These are phyloP conservation scores for Trichoderma erinaceum DNA, from an alignment of 495 filamentous ascomycete species.

Conservation along the genomic window DNA sequence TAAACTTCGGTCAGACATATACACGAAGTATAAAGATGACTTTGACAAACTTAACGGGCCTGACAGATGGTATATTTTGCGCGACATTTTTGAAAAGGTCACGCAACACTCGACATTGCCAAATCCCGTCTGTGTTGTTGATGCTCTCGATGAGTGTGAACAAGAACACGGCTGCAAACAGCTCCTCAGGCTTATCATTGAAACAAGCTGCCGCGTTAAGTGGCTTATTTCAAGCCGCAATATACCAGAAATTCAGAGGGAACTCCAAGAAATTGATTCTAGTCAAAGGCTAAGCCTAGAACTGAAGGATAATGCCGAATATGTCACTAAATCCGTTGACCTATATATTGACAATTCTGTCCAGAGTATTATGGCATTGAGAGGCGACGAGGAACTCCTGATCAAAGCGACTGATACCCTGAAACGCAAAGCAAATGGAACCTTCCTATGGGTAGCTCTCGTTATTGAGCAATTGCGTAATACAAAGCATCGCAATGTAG, in stretches of 20 bases:
- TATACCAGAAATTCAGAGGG: neutral
- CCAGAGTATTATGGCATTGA: neutral
- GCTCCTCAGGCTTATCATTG: neutral
- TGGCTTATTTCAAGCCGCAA: constrained; percentile 4
- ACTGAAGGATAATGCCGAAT: neutral
- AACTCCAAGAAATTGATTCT: neutral
- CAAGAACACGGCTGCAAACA: neutral
- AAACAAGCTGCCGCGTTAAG: neutral
- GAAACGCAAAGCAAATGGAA: neutral
- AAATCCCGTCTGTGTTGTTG: neutral
- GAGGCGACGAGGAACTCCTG: neutral
- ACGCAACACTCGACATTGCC: neutral
- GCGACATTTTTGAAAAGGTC: neutral
- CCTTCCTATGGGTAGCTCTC: neutral
- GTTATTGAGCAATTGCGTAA: neutral
- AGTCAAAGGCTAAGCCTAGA: neutral
- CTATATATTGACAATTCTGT: neutral
- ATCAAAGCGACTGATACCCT: neutral
- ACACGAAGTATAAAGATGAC: neutral
- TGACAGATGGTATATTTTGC: neutral
- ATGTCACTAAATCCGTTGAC: neutral
- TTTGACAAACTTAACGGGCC: neutral
- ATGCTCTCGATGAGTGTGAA: constrained; percentile 4
- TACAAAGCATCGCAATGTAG: neutral
- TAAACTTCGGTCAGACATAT: neutral